Evolutionary conservation across 257 asterid species (phyloP).

Genomic region (Plantago elongata): DNA sequence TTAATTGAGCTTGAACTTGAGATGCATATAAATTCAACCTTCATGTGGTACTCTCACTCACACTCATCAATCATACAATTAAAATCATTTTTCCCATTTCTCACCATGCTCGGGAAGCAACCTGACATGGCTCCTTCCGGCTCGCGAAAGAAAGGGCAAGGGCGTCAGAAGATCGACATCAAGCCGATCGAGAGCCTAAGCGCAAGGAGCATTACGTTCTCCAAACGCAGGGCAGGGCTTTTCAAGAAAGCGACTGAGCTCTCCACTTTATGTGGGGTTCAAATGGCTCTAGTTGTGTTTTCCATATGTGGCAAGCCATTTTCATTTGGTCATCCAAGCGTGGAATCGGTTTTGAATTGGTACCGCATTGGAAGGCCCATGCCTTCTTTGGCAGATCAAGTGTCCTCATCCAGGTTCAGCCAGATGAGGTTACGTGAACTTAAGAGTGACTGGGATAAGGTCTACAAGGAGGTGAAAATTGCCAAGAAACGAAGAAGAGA

Average conservation of each 20-base stretch:
- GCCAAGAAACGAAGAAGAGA: background rate
- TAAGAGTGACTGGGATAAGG: slow-evolving; percentile 4
- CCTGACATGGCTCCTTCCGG: slow-evolving; percentile 16
- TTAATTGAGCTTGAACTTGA: too few relatives aligned
- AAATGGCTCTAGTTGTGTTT: slow-evolving; percentile 11
- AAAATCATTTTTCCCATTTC: too few relatives aligned
- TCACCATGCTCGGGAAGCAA: too few relatives aligned
- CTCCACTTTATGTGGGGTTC: slow-evolving; percentile 22
- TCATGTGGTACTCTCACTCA: too few relatives aligned
- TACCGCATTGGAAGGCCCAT: background rate
- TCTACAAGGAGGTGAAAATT: background rate
- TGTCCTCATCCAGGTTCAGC: background rate
- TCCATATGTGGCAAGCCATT: slow-evolving; percentile 9
- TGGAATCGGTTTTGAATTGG: background rate
- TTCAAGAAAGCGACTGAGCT: slow-evolving; percentile 29
- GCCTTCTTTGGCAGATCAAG: background rate
- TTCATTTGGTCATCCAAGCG: slow-evolving; percentile 16
- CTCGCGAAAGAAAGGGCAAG: background rate
- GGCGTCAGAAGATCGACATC: slow-evolving; percentile 25
- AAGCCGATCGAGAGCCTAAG: slow-evolving; percentile 16
- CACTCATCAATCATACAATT: too few relatives aligned
- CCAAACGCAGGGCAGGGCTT: slow-evolving; percentile 24
- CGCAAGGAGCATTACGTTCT: slow-evolving; percentile 16
- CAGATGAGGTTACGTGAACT: background rate
- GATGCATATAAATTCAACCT: too few relatives aligned